Conservation (phyloP, 305 asterid genomes). For the Solanum hybrid region DNA sequence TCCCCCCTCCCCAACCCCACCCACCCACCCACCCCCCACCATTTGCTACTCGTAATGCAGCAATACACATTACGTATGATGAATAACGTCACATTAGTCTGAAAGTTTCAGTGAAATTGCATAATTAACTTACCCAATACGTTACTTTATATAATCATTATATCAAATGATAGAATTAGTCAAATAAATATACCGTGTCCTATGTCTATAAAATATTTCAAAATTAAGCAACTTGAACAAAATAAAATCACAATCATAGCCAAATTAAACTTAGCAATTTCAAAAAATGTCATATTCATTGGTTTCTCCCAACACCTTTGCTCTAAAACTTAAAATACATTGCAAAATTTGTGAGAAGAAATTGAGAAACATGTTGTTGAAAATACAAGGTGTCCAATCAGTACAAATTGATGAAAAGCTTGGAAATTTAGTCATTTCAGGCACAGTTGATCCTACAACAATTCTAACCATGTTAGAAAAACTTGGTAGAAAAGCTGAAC, state of each 20-base stretch:
- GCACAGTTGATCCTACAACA: constrained; percentile 12
- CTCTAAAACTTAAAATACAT: constrained; percentile 11
- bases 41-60: neutral
- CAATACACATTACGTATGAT: neutral
- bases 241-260: neutral
- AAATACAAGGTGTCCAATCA: neutral
- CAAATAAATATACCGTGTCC: neutral
- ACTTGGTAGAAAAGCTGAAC: constrained; percentile 15
- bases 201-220: neutral
- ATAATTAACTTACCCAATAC: neutral
- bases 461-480: constrained; percentile 9
- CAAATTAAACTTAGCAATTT: neutral
- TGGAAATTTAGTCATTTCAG: constrained; percentile 11
- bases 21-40: too few relatives aligned
- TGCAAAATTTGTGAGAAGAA: constrained; percentile 12
- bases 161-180: neutral
- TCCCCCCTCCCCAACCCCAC: too few relatives aligned
- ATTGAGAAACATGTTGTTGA: neutral
- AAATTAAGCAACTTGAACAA: neutral
- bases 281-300: constrained; percentile 9
- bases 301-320: constrained; percentile 11
- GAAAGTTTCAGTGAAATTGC: neutral
- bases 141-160: neutral
- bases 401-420: constrained; percentile 1
- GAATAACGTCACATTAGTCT: neutral